A percentile compares a stretch with the other conserved stretches of the same genome.
These are phyloP conservation scores for Ophiocordyceps robertsii DNA, from an alignment of 2,329 filamentous ascomycete genomes.

Conservation along the genomic window DNA sequence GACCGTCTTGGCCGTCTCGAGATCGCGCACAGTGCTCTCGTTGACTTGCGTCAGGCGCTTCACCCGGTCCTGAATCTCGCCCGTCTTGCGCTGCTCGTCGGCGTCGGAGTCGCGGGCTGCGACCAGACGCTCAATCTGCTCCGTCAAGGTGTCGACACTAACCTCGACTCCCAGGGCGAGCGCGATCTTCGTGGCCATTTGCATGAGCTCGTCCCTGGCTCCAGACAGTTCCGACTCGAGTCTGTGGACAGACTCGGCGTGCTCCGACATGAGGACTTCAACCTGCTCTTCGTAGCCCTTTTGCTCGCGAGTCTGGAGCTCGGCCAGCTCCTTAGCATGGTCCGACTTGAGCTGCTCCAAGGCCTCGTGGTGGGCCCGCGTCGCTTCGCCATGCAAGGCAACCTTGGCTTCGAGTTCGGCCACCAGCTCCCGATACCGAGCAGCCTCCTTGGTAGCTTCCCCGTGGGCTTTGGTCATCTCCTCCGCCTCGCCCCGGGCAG, in stretches of 20 bases:
- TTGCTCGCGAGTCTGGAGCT: conserved; percentile 33
- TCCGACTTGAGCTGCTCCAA: conserved; percentile 34
- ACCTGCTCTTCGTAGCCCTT: conserved; percentile 44
- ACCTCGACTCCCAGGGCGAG: conserved; percentile 47
- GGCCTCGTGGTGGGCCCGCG: conserved; percentile 39
- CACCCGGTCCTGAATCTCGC: conserved; percentile 42
- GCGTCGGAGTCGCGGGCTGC: conserved; percentile 45
- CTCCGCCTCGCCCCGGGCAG: conserved; percentile 54
- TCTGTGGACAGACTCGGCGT: conserved; percentile 39
- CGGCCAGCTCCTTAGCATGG: conserved; percentile 36
- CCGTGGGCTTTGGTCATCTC: conserved; percentile 49
- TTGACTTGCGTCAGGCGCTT: conserved; percentile 43
- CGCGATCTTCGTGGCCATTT: conserved; percentile 50
- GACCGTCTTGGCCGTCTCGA: conserved; percentile 45
- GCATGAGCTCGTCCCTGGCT: conserved; percentile 52
- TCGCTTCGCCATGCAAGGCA: conserved; percentile 41
- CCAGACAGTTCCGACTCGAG: conserved; percentile 50
- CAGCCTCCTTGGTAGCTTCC: conserved; percentile 29
- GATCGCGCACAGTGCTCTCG: conserved; percentile 44
- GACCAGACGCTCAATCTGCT: conserved; percentile 44
- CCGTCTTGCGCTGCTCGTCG: conserved; percentile 43
- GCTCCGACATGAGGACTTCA: conserved; percentile 44
- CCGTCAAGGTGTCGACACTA: conserved; percentile 53
- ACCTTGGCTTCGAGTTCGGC: conserved; percentile 45
- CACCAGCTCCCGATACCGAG: conserved; percentile 33